Percentiles rank a stretch among this genome's conserved stretches.
Conservation (phyloP, 202 grass and related monocot species). For the Panicum virgatum region DNA sequence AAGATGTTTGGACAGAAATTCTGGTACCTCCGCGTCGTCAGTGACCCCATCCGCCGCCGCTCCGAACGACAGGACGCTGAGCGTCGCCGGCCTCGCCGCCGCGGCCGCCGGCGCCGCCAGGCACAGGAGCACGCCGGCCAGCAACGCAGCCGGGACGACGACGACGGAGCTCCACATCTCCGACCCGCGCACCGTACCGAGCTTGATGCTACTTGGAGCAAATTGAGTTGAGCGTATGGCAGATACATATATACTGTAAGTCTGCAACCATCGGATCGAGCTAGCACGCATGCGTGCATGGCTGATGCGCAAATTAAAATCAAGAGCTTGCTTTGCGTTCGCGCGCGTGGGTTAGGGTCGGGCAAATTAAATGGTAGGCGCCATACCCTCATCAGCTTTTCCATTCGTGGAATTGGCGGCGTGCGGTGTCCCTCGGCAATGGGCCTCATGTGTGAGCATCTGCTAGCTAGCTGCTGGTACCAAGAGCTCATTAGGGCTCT, state of each 20-base stretch:
- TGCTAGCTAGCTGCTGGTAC: background rate
- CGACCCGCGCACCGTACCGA: background rate
- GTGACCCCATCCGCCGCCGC: slow-evolving; percentile 49
- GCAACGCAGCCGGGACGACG: background rate
- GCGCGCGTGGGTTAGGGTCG: background rate
- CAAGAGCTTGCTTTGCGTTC: background rate
- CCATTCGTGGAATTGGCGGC: background rate
- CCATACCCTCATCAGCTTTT: slow-evolving; percentile 15
- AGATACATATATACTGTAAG: background rate
- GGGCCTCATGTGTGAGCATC: slow-evolving; percentile 12
- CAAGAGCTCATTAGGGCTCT: too few relatives aligned
- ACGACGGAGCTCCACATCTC: slow-evolving; percentile 13
- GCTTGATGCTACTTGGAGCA: background rate
- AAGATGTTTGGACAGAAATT: too few relatives aligned
- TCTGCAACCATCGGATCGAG: background rate
- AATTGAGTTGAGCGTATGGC: background rate
- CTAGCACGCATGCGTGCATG: background rate
- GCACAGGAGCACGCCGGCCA: slow-evolving; percentile 1
- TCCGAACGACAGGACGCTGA: slow-evolving; percentile 58
- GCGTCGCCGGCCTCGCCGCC: background rate
- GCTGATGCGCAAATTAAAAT: background rate
- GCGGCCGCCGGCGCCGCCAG: background rate
- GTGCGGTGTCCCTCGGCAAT: slow-evolving; percentile 3
- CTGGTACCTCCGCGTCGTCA: slow-evolving; percentile 56
- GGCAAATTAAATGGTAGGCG: slow-evolving; percentile 17